phyloP scores from a whole-genome alignment of 2,329 filamentous ascomycete genomes.

The Verticillium longisporum region DNA sequence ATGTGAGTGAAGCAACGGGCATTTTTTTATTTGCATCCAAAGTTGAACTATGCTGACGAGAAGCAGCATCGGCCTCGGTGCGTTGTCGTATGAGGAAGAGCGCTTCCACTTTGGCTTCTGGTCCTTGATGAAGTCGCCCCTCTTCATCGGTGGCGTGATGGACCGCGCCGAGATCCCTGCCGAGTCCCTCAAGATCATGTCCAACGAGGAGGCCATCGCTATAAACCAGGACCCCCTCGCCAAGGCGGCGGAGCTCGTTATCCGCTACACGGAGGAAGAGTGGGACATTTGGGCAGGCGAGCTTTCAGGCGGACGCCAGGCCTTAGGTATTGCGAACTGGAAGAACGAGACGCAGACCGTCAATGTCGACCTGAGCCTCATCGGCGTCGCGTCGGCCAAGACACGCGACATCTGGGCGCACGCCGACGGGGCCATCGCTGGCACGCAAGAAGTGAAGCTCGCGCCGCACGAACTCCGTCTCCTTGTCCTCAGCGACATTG shows the following conservation, averaged over 20 bases:
- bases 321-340: constrained; percentile 44
- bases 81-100: constrained; percentile 38
- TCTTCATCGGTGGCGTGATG: constrained; percentile 38
- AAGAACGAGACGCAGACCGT: constrained; percentile 32
- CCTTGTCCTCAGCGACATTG: constrained; percentile 28
- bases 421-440: constrained; percentile 23
- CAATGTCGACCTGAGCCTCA: constrained; percentile 29
- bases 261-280: constrained; percentile 38
- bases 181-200: constrained; percentile 33
- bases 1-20: constrained; percentile 21
- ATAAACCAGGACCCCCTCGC: constrained; percentile 52
- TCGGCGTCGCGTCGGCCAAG: constrained; percentile 30
- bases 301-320: constrained; percentile 32
- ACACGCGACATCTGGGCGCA: constrained; percentile 33
- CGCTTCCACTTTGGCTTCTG: constrained; percentile 46
- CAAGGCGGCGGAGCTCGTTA: constrained; percentile 40
- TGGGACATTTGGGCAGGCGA: constrained; percentile 46
- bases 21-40: too few relatives aligned
- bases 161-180: constrained; percentile 27
- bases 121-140: constrained; percentile 43
- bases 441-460: constrained; percentile 23
- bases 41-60: background rate
- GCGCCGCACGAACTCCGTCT: constrained; percentile 30
- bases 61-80: constrained; percentile 35
- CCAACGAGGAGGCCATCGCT: constrained; percentile 46